Conservation (phyloP, 306 rosid genomes). For the Sechiopsis laciniata region DNA sequence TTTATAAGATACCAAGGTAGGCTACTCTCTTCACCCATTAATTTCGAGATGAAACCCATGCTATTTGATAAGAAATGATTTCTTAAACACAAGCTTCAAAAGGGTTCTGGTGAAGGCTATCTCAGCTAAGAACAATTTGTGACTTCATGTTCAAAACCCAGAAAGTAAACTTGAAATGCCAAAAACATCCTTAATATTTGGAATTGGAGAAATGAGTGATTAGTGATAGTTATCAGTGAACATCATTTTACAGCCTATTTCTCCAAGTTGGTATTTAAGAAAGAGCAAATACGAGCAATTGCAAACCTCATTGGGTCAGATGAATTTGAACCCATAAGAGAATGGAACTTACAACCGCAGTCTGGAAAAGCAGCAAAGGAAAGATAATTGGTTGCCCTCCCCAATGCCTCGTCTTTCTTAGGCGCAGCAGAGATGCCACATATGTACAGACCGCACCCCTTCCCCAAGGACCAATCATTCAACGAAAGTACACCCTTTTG, state of each 20-base stretch:
- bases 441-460: background rate
- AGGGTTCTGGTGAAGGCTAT: no score
- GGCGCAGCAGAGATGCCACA: background rate
- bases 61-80: no score
- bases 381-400: background rate
- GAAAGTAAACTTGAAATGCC: background rate
- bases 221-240: background rate
- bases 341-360: background rate
- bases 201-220: background rate
- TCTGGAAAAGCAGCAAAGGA: background rate
- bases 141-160: background rate
- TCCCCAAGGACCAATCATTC: background rate
- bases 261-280: background rate
- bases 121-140: background rate
- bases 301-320: conserved; percentile 7
- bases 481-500: conserved; percentile 11
- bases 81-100: no score
- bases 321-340: background rate
- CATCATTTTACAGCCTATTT: conserved; percentile 2
- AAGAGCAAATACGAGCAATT: background rate
- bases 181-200: background rate
- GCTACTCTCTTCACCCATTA: no score
- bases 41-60: no score
- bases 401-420: background rate
- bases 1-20: no score